Evolutionary conservation across 2,329 filamentous ascomycete genomes (phyloP).

Genomic region (Thelonectria olida): DNA sequence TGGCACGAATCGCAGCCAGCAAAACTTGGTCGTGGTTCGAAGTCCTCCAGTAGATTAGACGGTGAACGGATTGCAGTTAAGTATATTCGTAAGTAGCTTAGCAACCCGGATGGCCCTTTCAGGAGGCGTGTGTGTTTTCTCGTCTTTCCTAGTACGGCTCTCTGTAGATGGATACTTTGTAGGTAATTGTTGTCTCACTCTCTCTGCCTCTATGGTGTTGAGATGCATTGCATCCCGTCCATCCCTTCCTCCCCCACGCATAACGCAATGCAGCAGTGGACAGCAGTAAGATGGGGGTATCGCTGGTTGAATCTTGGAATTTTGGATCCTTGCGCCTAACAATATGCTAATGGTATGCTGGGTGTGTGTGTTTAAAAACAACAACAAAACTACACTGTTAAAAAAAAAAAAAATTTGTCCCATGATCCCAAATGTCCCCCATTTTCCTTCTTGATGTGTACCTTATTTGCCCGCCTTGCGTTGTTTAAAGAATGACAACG

Average conservation of each 20-base stretch:
- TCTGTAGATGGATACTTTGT: constrained; percentile 7
- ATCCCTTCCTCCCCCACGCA: no score
- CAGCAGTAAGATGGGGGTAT: no score
- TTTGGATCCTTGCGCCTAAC: constrained; percentile 38
- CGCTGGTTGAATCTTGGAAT: constrained; percentile 14
- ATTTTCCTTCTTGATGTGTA: constrained; percentile 16
- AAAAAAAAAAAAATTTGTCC: neutral
- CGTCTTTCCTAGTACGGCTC: neutral
- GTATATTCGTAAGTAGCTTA: neutral
- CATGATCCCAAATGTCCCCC: neutral
- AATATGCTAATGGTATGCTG: constrained; percentile 31
- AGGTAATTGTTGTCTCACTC: no score
- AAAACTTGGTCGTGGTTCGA: neutral
- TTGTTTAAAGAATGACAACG: constrained; percentile 24
- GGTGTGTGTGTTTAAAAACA: constrained; percentile 7
- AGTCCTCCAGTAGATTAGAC: neutral
- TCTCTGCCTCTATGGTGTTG: no score
- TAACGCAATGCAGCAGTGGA: no score
- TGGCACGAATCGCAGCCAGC: no score
- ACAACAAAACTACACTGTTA: no score
- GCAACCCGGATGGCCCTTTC: neutral
- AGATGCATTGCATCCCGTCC: no score
- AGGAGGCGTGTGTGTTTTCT: constrained; percentile 4
- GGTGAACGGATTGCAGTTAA: neutral
- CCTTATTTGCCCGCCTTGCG: neutral